phyloP scores from a whole-genome alignment of 106 monocot species.

The Cymbidium sinense region DNA sequence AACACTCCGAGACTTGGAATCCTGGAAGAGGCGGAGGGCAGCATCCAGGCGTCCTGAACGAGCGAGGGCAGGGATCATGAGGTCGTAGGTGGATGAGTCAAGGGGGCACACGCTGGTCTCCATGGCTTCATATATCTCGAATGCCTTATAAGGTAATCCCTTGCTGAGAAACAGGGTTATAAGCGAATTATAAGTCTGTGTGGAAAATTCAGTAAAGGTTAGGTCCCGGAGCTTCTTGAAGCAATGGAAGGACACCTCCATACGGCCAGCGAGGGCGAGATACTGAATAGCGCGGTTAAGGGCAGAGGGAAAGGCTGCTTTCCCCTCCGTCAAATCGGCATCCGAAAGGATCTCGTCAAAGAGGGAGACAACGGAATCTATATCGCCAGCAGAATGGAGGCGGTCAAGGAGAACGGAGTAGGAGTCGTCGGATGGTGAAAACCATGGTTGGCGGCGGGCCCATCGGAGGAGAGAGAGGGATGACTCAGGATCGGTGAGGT shows the following conservation, averaged over 20 bases:
- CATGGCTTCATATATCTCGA: constrained; percentile 84
- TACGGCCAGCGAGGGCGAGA: constrained; percentile 28
- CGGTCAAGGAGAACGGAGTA: constrained; percentile 42
- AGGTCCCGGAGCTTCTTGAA: constrained; percentile 65
- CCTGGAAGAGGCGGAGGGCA: constrained; percentile 59
- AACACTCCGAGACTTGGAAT: constrained; percentile 23
- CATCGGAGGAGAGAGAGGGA: constrained; percentile 69
- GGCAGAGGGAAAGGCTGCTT: neutral
- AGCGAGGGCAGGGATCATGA: constrained; percentile 75
- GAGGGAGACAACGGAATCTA: constrained; percentile 40
- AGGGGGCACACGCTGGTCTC: constrained; percentile 19
- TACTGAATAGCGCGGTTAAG: constrained; percentile 38
- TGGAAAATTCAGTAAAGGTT: constrained; percentile 16
- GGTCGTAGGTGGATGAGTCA: constrained; percentile 57
- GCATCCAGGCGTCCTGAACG: constrained; percentile 77
- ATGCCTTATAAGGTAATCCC: constrained; percentile 82
- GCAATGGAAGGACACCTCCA: constrained; percentile 63
- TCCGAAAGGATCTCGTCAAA: constrained; percentile 47
- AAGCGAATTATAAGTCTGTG: constrained; percentile 59
- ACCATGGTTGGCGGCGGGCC: constrained; percentile 75
- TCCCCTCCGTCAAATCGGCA: neutral
- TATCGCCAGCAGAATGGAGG: constrained; percentile 30
- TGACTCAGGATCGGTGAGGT: constrained; percentile 34
- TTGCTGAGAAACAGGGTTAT: constrained; percentile 65
- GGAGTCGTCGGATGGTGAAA: constrained; percentile 31